phyloP scores from a whole-genome alignment of 352 stramenopile genomes.

The Pythium rishiriense region DNA sequence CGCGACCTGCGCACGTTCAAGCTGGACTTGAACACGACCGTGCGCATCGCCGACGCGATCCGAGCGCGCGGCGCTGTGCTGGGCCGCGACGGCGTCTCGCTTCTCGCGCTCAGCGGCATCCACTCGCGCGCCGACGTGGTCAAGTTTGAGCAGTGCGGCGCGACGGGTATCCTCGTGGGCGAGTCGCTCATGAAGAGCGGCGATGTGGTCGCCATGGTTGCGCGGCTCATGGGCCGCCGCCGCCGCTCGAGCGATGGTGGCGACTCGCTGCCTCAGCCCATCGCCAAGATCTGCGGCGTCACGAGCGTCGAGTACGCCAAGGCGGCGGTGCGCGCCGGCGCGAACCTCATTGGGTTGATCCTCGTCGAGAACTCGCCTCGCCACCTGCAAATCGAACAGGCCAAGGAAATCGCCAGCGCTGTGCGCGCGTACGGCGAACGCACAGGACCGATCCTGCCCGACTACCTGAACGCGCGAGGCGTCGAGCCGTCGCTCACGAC shows the following conservation, averaged over 20 bases:
- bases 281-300: constrained; percentile 96
- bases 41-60: constrained; percentile 88
- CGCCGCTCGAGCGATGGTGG: constrained; percentile 35
- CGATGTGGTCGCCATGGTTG: constrained; percentile 88
- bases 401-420: constrained; percentile 89
- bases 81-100: constrained; percentile 69
- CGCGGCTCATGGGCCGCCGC: constrained; percentile 51
- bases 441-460: constrained; percentile 53
- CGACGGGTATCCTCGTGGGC: constrained; percentile 92
- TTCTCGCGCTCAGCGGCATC: constrained; percentile 97
- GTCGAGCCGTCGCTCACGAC: constrained; percentile 32
- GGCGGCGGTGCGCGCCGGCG: constrained; percentile 87
- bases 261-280: constrained; percentile 37
- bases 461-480: constrained; percentile 36
- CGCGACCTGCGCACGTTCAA: constrained; percentile 98
- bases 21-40: constrained; percentile 95
- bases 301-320: constrained; percentile 93
- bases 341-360: constrained; percentile 97
- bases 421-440: constrained; percentile 96
- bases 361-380: constrained; percentile 94
- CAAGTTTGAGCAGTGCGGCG: constrained; percentile 90
- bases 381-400: constrained; percentile 77
- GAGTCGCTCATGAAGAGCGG: constrained; percentile 97
- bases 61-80: constrained; percentile 66
- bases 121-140: constrained; percentile 91